Evolutionary conservation across 257 asterid species (phyloP).

Genomic region (Solanum chmielewskii): DNA sequence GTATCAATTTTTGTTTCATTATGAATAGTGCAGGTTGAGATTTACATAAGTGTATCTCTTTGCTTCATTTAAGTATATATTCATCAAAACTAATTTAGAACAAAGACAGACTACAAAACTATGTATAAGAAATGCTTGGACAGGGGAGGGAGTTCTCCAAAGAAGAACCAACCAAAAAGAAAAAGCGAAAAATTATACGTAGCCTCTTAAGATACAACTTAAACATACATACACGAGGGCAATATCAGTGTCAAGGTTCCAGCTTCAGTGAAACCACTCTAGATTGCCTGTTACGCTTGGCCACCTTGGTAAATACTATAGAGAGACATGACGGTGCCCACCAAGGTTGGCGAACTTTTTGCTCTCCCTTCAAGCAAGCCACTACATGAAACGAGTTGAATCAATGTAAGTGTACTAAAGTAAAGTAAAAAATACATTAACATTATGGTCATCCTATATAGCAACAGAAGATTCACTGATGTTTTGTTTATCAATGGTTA

Average conservation of each 20-base stretch:
- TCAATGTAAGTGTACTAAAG: not conserved
- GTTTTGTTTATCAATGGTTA: not conserved
- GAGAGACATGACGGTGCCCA: slow-evolving; percentile 93
- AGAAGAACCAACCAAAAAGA: slow-evolving; percentile 19
- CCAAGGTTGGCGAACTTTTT: slow-evolving; percentile 87
- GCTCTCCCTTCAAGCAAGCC: slow-evolving; percentile 99
- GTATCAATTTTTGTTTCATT: not conserved
- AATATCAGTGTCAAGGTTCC: slow-evolving; percentile 61
- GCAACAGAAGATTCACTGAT: not conserved
- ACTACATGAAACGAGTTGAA: slow-evolving; percentile 23
- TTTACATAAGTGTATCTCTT: not conserved
- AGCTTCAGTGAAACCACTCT: slow-evolving; percentile 94
- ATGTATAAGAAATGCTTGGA: slow-evolving; percentile 13
- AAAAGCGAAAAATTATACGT: not conserved
- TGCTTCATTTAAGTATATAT: not conserved
- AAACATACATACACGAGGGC: slow-evolving; percentile 3
- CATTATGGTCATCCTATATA: not conserved
- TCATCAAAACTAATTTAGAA: not conserved
- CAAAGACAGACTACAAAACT: not conserved
- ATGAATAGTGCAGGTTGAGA: not conserved
- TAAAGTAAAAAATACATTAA: not conserved
- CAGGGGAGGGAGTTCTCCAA: slow-evolving; percentile 24
- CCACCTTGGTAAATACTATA: slow-evolving; percentile 49
- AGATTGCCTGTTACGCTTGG: slow-evolving; percentile 79
- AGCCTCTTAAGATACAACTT: not conserved